These are phyloP conservation scores for Cystobasidiopsis lactophilus DNA, from an alignment of 768 basidiomycete species.

Conservation along the genomic window DNA sequence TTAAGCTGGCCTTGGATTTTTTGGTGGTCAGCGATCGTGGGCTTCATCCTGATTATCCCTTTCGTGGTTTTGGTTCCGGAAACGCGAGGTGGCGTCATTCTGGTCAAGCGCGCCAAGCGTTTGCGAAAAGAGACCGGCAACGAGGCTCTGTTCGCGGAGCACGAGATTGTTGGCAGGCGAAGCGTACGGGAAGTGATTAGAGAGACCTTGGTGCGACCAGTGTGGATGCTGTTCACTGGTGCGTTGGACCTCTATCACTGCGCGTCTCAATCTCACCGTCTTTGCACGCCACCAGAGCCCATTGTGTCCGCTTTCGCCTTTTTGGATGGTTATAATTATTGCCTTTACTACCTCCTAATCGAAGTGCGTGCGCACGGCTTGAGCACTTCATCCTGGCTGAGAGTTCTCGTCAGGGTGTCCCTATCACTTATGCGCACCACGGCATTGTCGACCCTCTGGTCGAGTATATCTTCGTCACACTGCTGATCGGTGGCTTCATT, in stretches of 20 bases:
- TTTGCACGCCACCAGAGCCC: slow-evolving; percentile 9
- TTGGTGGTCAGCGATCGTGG: neutral
- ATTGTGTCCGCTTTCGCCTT: slow-evolving; percentile 8
- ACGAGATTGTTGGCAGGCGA: neutral
- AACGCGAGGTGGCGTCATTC: slow-evolving; percentile 5
- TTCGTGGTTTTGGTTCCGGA: slow-evolving; percentile 6
- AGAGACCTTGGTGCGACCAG: slow-evolving; percentile 7
- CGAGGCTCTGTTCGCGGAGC: neutral
- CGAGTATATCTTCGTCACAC: slow-evolving; percentile 4
- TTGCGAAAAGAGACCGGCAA: slow-evolving; percentile 3
- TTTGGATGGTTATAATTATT: slow-evolving; percentile 10
- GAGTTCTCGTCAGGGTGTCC: slow-evolving; percentile 3
- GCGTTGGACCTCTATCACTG: neutral
- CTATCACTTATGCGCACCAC: slow-evolving; percentile 4
- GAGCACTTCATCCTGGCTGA: neutral
- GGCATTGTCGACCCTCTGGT: slow-evolving; percentile 7
- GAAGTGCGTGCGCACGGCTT: neutral
- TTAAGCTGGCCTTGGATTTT: neutral
- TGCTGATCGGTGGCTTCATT: neutral
- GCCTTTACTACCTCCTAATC: too few relatives aligned
- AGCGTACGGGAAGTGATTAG: slow-evolving; percentile 2
- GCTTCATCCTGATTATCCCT: slow-evolving; percentile 2
- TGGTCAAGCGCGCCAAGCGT: slow-evolving; percentile 4
- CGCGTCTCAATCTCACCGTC: neutral
- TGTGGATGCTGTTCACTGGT: neutral